Evolutionary conservation across 2,329 filamentous ascomycete species (phyloP), one percentile per base, ranked within the genome.

Genomic region (Shiraia bambusicola): DNA sequence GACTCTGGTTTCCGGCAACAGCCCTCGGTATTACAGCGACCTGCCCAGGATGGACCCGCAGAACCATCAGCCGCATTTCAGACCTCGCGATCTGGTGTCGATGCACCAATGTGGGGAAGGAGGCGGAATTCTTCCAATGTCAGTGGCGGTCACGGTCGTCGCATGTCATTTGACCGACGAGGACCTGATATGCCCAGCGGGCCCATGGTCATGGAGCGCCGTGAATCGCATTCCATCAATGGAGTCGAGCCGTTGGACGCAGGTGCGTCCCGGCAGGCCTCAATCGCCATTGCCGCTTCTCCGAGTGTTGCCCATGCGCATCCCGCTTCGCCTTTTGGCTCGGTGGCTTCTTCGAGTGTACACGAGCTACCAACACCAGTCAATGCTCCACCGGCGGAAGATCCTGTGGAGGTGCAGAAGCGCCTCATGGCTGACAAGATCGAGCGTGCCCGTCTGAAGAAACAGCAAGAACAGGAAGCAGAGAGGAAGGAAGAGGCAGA

Each of bases 1-100:
- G 80, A 82, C 40, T 87, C 93, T 40, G 77, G 80, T 47, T 77
- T 81, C 42, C 82, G 87, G 34, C 85, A 92, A 51, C 85, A 92
- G 52, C 86, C 88, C 16, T 80, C 89, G 11, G 72, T 97, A 7
- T 71, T 97, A 32, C 91, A 96, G 63, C 78, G 92, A 33, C 80
- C 85, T 14, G 71, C 76, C 3, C 79, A 80, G 27, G 74, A 80
- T 33, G 80, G 80, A 4, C 86, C 86, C 26, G 84, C 87, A 19
- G 92, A 96, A 63, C 88, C 90, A 11, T 94, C 90, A 24, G 78
- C 87, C 29, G 86, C 88, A 4, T 95, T 95, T 65, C 91, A 95
- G 66, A 88, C 88, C 3, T 82, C 80, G 53, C 80, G 89, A 46
- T 79, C 80, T 26, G 82, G 87, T 47, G 83, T 86, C 51, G 82